Base-by-base conservation (phyloP, 2,329 filamentous ascomycete genomes). In the Neonectria neomacrospora region DNA sequence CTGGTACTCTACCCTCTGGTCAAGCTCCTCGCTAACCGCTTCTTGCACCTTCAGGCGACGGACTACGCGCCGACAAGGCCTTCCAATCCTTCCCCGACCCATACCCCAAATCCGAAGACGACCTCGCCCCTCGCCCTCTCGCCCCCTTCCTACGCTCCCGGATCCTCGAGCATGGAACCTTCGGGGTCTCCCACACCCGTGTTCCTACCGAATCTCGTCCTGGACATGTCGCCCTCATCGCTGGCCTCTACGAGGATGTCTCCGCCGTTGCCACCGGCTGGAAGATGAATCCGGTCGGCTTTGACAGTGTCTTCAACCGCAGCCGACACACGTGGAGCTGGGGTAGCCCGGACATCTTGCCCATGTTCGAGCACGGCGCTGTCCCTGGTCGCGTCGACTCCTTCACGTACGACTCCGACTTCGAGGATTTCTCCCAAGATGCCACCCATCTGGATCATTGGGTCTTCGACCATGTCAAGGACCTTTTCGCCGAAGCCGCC, bases 241-340 rank as follows among this genome's bases (percentile, higher is more conserved):
- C 96, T 7, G 96, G 96, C 5, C 81, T 99, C 39, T 99, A 99
- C 76, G 96, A 99, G 79, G 96, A 99, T 82, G 96, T 99, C 1
- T 98, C 96, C 34, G 92, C 96, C 2, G 96, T 99, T 20, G 97
- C 92, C 30, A 99, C 96, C 1, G 96, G 96, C 16, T 99, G 96
- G 96, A 98, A 99, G 80, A 82, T 97, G 71, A 99, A 99, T 76
- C 96, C 96, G 0, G 96, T 99, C 74, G 92, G 98, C 76, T 99
- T 99, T 74, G 96, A 99, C 81, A 98, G 95, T 74, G 94, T 99
- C 11, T 99, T 99, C 86, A 99, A 99, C 77, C 89, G 93, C 66
- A 98, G 95, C 76, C 86, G 91, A 48, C 96, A 99, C 80, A 99
- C 96, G 8, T 99, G 96, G 96, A 97, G 94, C 78, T 99, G 96